phyloP scores from a whole-genome alignment of 495 filamentous ascomycete genomes.

The Aspergillus baeticus region DNA sequence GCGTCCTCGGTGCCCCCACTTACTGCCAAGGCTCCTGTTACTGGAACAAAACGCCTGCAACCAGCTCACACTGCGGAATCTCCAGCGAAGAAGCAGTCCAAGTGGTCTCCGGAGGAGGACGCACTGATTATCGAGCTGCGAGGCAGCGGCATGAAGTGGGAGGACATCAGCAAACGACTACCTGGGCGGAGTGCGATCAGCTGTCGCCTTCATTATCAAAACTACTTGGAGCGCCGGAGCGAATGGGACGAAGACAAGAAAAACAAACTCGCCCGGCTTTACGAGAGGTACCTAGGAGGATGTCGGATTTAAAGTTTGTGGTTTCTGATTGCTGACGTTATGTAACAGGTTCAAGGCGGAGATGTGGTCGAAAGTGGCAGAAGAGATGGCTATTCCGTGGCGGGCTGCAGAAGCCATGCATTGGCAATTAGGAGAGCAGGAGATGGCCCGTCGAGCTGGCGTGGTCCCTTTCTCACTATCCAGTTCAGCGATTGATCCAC shows the following conservation, averaged over 20 bases:
- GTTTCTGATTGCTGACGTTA: slow-evolving; percentile 11
- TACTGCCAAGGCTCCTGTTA: slow-evolving; percentile 32
- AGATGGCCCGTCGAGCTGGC: slow-evolving; percentile 89
- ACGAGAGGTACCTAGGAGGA: slow-evolving; percentile 70
- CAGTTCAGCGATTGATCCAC: slow-evolving; percentile 56
- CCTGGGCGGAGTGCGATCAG: slow-evolving; percentile 90
- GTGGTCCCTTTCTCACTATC: slow-evolving; percentile 76
- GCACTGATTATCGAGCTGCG: slow-evolving; percentile 84
- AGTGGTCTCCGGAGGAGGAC: slow-evolving; percentile 93
- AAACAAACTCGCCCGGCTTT: slow-evolving; percentile 90
- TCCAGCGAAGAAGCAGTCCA: slow-evolving; percentile 90
- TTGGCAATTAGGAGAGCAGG: slow-evolving; percentile 90
- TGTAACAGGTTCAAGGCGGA: slow-evolving; percentile 82
- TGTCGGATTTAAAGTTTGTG: not conserved
- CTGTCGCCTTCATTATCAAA: slow-evolving; percentile 94
- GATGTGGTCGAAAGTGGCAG: slow-evolving; percentile 93
- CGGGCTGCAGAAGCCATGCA: slow-evolving; percentile 96
- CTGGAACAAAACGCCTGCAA: slow-evolving; percentile 51
- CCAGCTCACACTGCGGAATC: slow-evolving; percentile 58
- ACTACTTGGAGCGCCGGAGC: slow-evolving; percentile 85
- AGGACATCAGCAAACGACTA: slow-evolving; percentile 88
- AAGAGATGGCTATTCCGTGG: slow-evolving; percentile 97
- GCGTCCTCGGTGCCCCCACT: slow-evolving; percentile 29
- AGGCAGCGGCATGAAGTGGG: slow-evolving; percentile 93
- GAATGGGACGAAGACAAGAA: slow-evolving; percentile 98